These are phyloP conservation scores for Lecanicillium sp. DNA, from an alignment of 2,329 filamentous ascomycete genomes.

Conservation along the genomic window DNA sequence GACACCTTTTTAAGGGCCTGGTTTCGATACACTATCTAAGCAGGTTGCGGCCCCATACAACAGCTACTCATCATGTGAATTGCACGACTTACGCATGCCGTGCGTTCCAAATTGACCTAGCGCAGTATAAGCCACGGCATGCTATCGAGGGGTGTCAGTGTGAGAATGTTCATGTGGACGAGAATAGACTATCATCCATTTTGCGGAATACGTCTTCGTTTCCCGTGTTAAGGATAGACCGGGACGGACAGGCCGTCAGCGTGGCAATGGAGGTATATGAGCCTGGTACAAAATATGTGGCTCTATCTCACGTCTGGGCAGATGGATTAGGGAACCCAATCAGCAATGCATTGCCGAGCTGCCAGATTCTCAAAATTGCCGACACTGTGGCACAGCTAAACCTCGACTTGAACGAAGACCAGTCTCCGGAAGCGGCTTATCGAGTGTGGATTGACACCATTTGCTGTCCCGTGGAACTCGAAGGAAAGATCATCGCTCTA, in stretches of 20 bases:
- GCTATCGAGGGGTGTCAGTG: slow-evolving; percentile 19
- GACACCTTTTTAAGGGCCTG: slow-evolving; percentile 19
- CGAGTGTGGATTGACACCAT: slow-evolving; percentile 30
- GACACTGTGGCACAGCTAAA: slow-evolving; percentile 21
- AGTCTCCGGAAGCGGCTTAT: slow-evolving; percentile 14
- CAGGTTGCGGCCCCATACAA: slow-evolving; percentile 16
- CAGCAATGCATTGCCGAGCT: slow-evolving; percentile 25
- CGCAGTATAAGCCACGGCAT: slow-evolving; percentile 23
- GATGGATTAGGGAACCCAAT: slow-evolving; percentile 29
- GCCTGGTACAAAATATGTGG: slow-evolving; percentile 24
- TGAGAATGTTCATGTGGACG: slow-evolving; percentile 18
- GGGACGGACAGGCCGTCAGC: neutral
- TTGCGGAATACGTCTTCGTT: slow-evolving; percentile 16
- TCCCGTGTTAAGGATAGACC: slow-evolving; percentile 18
- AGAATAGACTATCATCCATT: slow-evolving; percentile 15
- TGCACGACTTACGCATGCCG: slow-evolving; percentile 24
- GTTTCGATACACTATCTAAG: slow-evolving; percentile 22
- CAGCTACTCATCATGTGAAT: slow-evolving; percentile 18
- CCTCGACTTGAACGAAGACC: neutral
- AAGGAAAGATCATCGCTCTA: slow-evolving; percentile 24
- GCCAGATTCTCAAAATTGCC: slow-evolving; percentile 24
- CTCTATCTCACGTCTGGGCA: slow-evolving; percentile 33
- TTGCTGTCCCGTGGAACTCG: slow-evolving; percentile 25
- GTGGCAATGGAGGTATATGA: slow-evolving; percentile 20
- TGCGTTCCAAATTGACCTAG: slow-evolving; percentile 26